Evolutionary conservation across 176 grass and related monocot species (phyloP).

Genomic region (Oryza glaberrima): DNA sequence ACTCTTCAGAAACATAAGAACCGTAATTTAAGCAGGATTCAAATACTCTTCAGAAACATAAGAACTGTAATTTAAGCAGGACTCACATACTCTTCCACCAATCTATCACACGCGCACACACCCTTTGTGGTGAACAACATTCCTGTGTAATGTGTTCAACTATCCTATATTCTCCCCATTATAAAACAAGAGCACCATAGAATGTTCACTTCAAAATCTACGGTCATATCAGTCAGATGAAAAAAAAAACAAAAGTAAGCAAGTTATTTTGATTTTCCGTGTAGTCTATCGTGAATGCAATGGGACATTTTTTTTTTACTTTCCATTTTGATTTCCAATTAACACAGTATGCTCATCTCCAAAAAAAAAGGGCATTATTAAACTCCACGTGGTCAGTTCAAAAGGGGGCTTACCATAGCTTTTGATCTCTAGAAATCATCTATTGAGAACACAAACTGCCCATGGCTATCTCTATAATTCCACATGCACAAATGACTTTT

Average conservation of each 20-base stretch:
- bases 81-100: background rate
- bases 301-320: background rate
- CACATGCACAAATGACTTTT: constrained; percentile 5
- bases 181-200: background rate
- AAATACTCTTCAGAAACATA: background rate
- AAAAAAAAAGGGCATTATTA: background rate
- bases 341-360: background rate
- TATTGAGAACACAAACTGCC: background rate
- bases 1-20: background rate
- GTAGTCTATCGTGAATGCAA: background rate
- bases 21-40: constrained; percentile 13
- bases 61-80: constrained; percentile 1
- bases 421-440: background rate
- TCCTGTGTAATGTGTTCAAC: background rate
- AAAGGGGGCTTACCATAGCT: background rate
- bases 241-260: constrained; percentile 5
- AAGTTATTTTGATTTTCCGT: background rate
- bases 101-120: background rate
- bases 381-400: background rate
- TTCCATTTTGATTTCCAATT: background rate
- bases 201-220: constrained; percentile 25
- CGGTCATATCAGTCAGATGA: constrained; percentile 13
- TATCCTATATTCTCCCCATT: background rate
- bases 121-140: background rate
- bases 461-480: background rate